Evolutionary conservation across 345 rosid species (phyloP), one percentile per base, ranked within the genome.

Genomic region (Trapa bicornis): DNA sequence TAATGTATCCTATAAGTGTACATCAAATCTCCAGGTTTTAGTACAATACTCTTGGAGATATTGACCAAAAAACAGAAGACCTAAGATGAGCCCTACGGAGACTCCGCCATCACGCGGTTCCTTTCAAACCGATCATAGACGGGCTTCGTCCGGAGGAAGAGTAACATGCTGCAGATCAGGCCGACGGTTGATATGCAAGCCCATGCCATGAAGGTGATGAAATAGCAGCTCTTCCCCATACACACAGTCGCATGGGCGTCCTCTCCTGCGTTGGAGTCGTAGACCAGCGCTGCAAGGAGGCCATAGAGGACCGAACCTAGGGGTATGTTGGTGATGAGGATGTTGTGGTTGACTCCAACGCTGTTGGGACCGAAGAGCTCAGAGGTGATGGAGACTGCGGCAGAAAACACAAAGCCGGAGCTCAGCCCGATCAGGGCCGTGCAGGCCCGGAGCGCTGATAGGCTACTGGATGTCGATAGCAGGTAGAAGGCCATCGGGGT

Each of bases 301-400:
- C 96, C 94, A 5, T 85, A 91, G 36, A 91, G 65, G 61, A 89
- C 78, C 0, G 97, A 91, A 61, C 97, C 96, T n/a, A 91, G 68
- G 1, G 96, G 97, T 67, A 91, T 87, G 82, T 91, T 91, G 70
- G 94, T 91, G 61, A 87, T 87, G 72, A 91, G 91, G 67, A 91
- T 85, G 83, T 91, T 91, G 77, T 89, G 96, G 82, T 91, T 89
- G 65, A 91, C 84, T n/a, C 92, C 83, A 4, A 72, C 84, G 37
- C 87, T 91, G 61, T 86, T 84, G 3, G 87, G 86, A 42, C 97
- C 94, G 52, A 91, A 91, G 37, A 91, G 88, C 69, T 91, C 97
- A 0, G 94, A 87, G 9, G 97, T 91, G 69, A 91, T 76, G 13
- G 96, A 85, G 6, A 91, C 94, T 0, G 97, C 92, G 2, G 94